Evolutionary conservation across 768 basidiomycete genomes (phyloP), one percentile per base, ranked within the genome.

Genomic region (Mycena haematopus): DNA sequence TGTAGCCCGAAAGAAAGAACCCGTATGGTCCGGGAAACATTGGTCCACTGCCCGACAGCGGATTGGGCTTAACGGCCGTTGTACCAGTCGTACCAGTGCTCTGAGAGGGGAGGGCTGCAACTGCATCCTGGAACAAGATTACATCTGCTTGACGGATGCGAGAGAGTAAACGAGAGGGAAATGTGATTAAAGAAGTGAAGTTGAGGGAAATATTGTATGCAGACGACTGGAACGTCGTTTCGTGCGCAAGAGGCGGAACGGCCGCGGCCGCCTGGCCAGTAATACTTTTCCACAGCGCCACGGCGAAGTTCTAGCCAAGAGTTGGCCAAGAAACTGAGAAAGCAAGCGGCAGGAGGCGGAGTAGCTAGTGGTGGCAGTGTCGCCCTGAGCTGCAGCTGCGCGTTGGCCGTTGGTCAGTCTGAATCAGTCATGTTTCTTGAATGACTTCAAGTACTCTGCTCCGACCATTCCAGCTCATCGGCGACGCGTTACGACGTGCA

Each of bases 1-100:
- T 84, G 72, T 93, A 93, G 2, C 87, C 84, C 17, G 90, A 91
- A 0, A 87, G 88, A 58, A 91, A 78, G 77, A 93, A 92, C 0
- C 81, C 86, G 82, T 85, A 89, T 0, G 87, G 88, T 0, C 86
- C 87, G 0, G 88, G 86, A 47, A 87, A 68, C 61, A 73, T 51
- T 46, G 55, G 62, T 36, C 62, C 52, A 49, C 42, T 68, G 61
- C 22, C 63, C 51, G 59, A 49, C 52, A 66, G 36, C 14, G 54
- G 53, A 21, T 44, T 38, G 21, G 59, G 45, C 25, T 62, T 62
- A 24, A 65, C 53, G 1, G 54, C 56, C 1, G 56, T n/a, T n/a
- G n/a, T 45, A 31, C 54, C 58, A n/a, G n/a, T n/a, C n/a, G n/a
- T n/a, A 44, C 60, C 63, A 29, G 44, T 44, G 33, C 46, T 47